These are phyloP conservation scores for Xylaria sp. DNA, from an alignment of 2,329 filamentous ascomycete genomes.

Conservation along the genomic window DNA sequence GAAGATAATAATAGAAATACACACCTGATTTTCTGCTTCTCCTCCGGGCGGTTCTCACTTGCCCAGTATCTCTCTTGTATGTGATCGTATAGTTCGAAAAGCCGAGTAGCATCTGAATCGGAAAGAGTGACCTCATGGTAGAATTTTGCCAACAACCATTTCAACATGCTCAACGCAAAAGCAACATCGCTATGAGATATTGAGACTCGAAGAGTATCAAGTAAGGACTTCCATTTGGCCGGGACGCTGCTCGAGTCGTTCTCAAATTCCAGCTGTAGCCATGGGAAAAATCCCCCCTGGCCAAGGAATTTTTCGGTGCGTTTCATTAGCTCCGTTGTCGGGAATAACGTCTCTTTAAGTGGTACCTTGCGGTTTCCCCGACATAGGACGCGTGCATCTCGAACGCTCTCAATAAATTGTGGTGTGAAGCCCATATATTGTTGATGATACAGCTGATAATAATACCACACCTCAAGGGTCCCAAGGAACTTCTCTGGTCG, in stretches of 20 bases:
- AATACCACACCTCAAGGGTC: conserved; percentile 14
- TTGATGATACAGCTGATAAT: too few species aligned
- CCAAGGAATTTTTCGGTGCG: conserved; percentile 31
- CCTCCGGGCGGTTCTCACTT: background rate
- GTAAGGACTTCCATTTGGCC: conserved; percentile 19
- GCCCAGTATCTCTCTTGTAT: conserved; percentile 32
- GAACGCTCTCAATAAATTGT: background rate
- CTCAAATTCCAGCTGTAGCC: conserved; percentile 29
- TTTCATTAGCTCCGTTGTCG: conserved; percentile 23
- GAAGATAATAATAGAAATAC: background rate
- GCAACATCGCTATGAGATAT: conserved; percentile 18
- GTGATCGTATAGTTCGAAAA: conserved; percentile 37
- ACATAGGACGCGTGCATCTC: conserved; percentile 1
- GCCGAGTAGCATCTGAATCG: conserved; percentile 1
- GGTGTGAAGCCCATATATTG: conserved; percentile 7
- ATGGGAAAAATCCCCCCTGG: conserved; percentile 35
- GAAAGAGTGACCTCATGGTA: background rate
- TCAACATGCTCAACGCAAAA: conserved; percentile 38
- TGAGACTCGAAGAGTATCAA: conserved; percentile 7
- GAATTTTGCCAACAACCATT: conserved; percentile 8
- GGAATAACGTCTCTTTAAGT: conserved; percentile 33
- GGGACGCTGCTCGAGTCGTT: conserved; percentile 11
- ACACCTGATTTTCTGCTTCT: background rate
- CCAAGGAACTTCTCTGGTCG: conserved; percentile 39
- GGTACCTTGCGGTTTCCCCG: conserved; percentile 13